Conservation (phyloP, 805 yeast genomes). For the Nakazawaea molendinolei region DNA sequence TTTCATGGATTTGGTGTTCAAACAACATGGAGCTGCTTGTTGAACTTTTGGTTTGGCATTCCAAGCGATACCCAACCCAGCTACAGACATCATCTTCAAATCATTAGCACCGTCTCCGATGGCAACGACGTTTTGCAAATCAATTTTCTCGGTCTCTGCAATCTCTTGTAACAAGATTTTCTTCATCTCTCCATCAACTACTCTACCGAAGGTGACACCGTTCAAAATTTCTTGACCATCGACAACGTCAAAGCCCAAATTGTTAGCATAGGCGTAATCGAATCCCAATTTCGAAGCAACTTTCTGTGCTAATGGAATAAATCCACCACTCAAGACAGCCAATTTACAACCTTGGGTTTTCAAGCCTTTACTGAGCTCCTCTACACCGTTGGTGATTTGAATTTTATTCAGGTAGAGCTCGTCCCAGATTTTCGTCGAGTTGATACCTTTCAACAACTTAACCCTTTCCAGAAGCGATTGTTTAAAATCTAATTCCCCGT, state of each 20-base stretch:
- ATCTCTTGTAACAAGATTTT: conserved; percentile 64
- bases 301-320: conserved; percentile 77
- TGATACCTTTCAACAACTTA: conserved; percentile 72
- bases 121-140: conserved; percentile 56
- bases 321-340: conserved; percentile 94
- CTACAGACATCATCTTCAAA: conserved; percentile 81
- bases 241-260: conserved; percentile 38
- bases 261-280: conserved; percentile 88
- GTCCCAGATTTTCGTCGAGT: conserved; percentile 66
- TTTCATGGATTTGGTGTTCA: conserved; percentile 66
- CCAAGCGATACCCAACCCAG: conserved; percentile 96
- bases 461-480: conserved; percentile 77
- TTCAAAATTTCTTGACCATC: conserved; percentile 44
- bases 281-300: conserved; percentile 61
- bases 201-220: conserved; percentile 73
- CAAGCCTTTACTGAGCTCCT: conserved; percentile 58
- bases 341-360: conserved; percentile 55
- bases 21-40: conserved; percentile 67
- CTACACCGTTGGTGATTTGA: conserved; percentile 79
- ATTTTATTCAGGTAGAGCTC: conserved; percentile 60
- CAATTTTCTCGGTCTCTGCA: conserved; percentile 48
- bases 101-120: conserved; percentile 99
- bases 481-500: conserved; percentile 88
- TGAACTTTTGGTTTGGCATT: conserved; percentile 95
- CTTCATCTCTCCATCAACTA: conserved; percentile 83